Evolutionary conservation across 768 basidiomycete species (phyloP).

Genomic region (Cystobasidium tubakii): DNA sequence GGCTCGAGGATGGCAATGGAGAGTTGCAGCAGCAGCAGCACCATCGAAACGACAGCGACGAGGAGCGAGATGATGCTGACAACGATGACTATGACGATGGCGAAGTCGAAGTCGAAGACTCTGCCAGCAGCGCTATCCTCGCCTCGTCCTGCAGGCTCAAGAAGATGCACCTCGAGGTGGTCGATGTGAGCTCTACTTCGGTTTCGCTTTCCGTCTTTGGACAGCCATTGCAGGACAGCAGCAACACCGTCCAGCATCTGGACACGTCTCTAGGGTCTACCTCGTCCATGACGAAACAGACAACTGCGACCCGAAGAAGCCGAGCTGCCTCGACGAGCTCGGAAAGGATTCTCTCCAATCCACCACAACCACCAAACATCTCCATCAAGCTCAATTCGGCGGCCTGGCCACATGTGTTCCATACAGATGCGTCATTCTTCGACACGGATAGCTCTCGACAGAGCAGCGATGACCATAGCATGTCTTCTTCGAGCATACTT

Average conservation of each 20-base stretch:
- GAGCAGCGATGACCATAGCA: neutral
- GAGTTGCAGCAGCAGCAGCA: neutral
- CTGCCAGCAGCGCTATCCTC: neutral
- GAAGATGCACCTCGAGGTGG: slow-evolving; percentile 32
- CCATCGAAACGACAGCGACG: neutral
- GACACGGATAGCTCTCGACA: neutral
- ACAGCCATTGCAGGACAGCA: neutral
- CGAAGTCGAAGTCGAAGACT: neutral
- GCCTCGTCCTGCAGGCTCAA: neutral
- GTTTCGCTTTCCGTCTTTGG: slow-evolving; percentile 34
- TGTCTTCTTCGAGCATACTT: slow-evolving; percentile 24
- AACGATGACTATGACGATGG: neutral
- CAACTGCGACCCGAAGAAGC: neutral
- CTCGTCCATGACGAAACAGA: neutral
- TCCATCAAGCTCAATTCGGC: slow-evolving; percentile 37
- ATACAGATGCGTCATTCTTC: slow-evolving; percentile 31
- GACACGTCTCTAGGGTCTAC: neutral
- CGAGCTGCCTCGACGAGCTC: slow-evolving; percentile 12
- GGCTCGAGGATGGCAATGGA: slow-evolving; percentile 19
- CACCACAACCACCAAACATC: slow-evolving; percentile 20
- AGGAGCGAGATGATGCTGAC: neutral
- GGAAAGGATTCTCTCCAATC: slow-evolving; percentile 1
- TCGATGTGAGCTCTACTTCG: slow-evolving; percentile 38
- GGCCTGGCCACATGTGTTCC: slow-evolving; percentile 37
- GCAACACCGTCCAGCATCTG: neutral